Evolutionary conservation across 352 stramenopile genomes (phyloP), one percentile per base, ranked within the genome.

Genomic region (Achlya hypogyna): DNA sequence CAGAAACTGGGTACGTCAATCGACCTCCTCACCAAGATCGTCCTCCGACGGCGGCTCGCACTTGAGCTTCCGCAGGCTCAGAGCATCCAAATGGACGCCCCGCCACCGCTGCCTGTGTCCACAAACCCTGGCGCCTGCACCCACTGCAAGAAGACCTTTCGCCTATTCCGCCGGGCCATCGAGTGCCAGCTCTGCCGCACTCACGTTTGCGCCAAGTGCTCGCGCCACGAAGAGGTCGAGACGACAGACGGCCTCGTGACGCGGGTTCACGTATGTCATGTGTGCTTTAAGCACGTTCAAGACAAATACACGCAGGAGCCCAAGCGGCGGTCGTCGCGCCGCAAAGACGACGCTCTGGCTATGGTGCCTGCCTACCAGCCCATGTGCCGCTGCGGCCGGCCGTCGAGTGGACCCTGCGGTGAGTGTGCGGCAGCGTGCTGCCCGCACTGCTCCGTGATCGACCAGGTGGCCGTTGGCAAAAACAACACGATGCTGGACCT

Each of bases 401-500:
- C 22, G 18, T 16, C 53, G 14, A 53, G 18, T 12, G 53, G 31
- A 14, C 16, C 18, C 20, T 63, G 53, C 27, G 53, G 31, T 53
- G 53, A 16, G 14, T 63, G 53, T 25, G 18, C 53, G 16, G 49
- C 18, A 23, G 14, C 31, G 29, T 54, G 18, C 38, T 63, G 53
- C 49, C 16, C 14, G 38, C 42, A 16, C 14, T 63, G 53, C 53
- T 63, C 53, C 1, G 53, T 43, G 0, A 12, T 63, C 22, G 16
- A 63, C 14, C 47, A 63, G 14, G 53, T 63, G 16, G 16, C 47
- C 1, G 53, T 63, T 25, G 53, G 38, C 25, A 12, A 18, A n/a
- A n/a, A n/a, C n/a, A n/a, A n/a, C n/a, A n/a, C n/a, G n/a, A 25
- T 63, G 38, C 49, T 63, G 47, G 53, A 63, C 16, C 38, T 63